Base-by-base conservation (phyloP, 1,284 basidiomycete genomes). In the Apiotrichum mycotoxinovorans region DNA sequence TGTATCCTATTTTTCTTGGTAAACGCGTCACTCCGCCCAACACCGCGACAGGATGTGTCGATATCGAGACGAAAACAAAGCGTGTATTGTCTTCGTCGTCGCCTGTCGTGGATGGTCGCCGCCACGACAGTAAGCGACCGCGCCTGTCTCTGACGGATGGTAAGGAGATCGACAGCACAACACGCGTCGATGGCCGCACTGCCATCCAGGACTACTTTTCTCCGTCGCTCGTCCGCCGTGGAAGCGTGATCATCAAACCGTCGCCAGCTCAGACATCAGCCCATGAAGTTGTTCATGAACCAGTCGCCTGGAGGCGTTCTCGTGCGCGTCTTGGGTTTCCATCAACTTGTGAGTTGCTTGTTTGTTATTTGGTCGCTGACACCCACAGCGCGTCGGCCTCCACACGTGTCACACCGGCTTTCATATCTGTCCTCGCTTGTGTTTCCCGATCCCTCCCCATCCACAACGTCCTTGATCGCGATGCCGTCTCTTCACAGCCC, bases 401-500 rank as follows among this genome's bases (percentile, higher is more conserved):
- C 40, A 12, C 30, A 12, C n/a, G n/a, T n/a, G n/a, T n/a, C n/a
- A n/a, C n/a, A n/a, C n/a, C n/a, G n/a, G n/a, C n/a, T n/a, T n/a
- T n/a, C n/a, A 20, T 41, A 22, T 20, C 9, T 41, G 20, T 41
- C 40, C 7, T 22, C 40, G 8, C 40, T 41, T 10, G 40, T n/a
- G 18, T 20, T 41, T 7, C 40, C 40, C 4, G 40, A 1, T 2
- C 15, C 15, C 15, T 10, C 54, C 23, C 34, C 27, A 1, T 27
- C 33, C 1, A 65, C 58, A 1, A 69, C 69, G 4, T 70, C 69
- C 1, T 41, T 59, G 0, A 52, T 73, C 38, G 59, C 65, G 20
- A 55, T 75, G 3, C 71, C 72, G 1, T 74, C 72, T 3, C 35
- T 72, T 1, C 64, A 69, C 44, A 62, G 66, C 11, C 66, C 68